Base-by-base conservation (phyloP, 2,329 filamentous ascomycete species). In the Fusarium sp. region DNA sequence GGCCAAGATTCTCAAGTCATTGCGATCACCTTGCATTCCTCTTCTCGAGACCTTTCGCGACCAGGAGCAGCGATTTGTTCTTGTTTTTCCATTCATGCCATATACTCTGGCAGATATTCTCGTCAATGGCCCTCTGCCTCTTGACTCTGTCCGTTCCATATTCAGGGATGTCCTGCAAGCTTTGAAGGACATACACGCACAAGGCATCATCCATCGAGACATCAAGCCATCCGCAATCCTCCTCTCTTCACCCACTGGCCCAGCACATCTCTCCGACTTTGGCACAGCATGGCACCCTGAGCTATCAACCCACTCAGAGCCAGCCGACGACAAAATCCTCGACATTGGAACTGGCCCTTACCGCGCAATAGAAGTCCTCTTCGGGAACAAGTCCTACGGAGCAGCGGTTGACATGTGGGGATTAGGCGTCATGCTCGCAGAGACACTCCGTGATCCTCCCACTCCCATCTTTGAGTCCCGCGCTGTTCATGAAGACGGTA, bases 341-440 rank as follows among this genome's bases (percentile, higher is more conserved):
- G 97, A 99, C 77, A 92, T 99, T 26, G 96, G 96, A 35, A 98
- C 95, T 2, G 95, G 94, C 0, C 89, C 92, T 48, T 99, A 99
- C 80, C 89, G 97, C 21, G 88, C 95, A 0, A 96, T 96, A 1
- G 97, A 99, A 76, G 87, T 94, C 2, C 84, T 99, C 9, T 98
- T 99, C 77, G 96, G 94, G 1, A 86, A 94, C 77, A 89, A 86
- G 49, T 81, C 84, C 0, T 99, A 99, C 76, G 87, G 86, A 4
- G 78, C 87, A 1, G 84, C 87, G 11, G 85, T 98, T 5, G 96
- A 99, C 78, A 89, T 98, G 80, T 99, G 97, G 96, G 92, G 90
- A 6, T 86, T 92, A 1, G 96, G 97, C 2, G 91, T 91, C 66
- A 91, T 97, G 74, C 87, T 97, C 13, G 92, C 93, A 7, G 94